A percentile compares a stretch with the other conserved stretches of the same genome.
Conservation (phyloP, 208 protist species). For the Trypanosoma theileri region DNA sequence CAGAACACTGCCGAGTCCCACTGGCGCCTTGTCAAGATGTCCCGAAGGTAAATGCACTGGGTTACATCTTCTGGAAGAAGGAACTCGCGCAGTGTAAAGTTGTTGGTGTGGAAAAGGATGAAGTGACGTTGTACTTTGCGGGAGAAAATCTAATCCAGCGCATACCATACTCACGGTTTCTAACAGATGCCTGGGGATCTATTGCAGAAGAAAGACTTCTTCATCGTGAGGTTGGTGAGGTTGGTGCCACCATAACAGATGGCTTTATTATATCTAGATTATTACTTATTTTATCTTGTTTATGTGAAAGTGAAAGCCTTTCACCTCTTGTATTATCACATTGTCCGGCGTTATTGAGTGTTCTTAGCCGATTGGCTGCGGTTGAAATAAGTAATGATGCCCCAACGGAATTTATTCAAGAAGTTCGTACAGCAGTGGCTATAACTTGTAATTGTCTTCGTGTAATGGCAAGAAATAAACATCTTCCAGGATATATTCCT, state of each 20-base stretch:
- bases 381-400: constrained; percentile 78
- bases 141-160: constrained; percentile 28
- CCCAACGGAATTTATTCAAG: constrained; percentile 65
- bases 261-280: constrained; percentile 87
- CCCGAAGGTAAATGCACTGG: constrained; percentile 30
- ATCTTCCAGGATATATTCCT: constrained; percentile 68
- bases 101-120: constrained; percentile 36
- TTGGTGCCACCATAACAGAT: constrained; percentile 57
- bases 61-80: constrained; percentile 72
- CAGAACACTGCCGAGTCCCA: constrained; percentile 79
- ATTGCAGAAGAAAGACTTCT: constrained; percentile 66
- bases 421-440: constrained; percentile 68
- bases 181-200: constrained; percentile 42
- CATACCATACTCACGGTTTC: constrained; percentile 48
- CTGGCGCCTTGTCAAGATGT: constrained; percentile 38
- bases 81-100: constrained; percentile 62
- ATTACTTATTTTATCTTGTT: constrained; percentile 77
- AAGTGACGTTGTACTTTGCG: constrained; percentile 41
- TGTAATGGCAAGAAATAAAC: constrained; percentile 30
- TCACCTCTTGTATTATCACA: constrained; percentile 60
- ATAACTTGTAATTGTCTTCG: constrained; percentile 42
- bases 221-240: constrained; percentile 33
- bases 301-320: constrained; percentile 79
- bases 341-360: constrained; percentile 45
- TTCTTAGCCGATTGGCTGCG: constrained; percentile 67